Evolutionary conservation across 1,139 yeast species (phyloP), one percentile per base, ranked within the genome.

Genomic region (Candida labiduridarum): DNA sequence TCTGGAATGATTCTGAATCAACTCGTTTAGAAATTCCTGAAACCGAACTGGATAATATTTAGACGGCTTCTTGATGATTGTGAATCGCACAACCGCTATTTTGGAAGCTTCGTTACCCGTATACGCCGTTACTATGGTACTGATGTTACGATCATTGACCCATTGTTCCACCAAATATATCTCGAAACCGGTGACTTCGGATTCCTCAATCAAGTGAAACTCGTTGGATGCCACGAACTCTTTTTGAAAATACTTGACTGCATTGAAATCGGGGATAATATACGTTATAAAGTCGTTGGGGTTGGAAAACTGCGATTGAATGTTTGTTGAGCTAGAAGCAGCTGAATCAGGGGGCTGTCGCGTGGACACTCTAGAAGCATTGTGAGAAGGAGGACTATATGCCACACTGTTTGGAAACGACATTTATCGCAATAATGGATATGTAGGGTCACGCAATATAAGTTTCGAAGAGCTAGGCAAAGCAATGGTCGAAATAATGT

Each of bases 161-260:
- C 99, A 94, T 66, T 92, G 97, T 63, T 94, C 98, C 11, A 92
- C 96, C 45, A 94, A 74, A 62, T 94, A 94, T 27, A 89, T 80
- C 64, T 94, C 98, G 63, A 87, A 89, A 0, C 98, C 98, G 1
- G 72, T 59, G 5, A 84, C 73, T 15, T 69, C 69, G 1, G 83
- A 66, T 49, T 76, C 79, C 41, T 78, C 80, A 48, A 60, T 62
- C 12, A 70, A 53, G 52, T 71, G 72, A 59, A 72, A 68, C 52
- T 79, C 80, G 33, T 68, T 65, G 16, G 64, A 60, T 2, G 62
- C 56, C 11, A 71, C 64, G 51, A 76, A 76, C 31, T 78, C 78
- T 41, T 72, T 69, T 49, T 74, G 69, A 56, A 76, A 72, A 55
- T 74, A 72, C 45, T 70, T 70, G n/a, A 83, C 72, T 0, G 86